Base-by-base conservation (phyloP, 306 rosid genomes). In the Castanopsis chinensis region DNA sequence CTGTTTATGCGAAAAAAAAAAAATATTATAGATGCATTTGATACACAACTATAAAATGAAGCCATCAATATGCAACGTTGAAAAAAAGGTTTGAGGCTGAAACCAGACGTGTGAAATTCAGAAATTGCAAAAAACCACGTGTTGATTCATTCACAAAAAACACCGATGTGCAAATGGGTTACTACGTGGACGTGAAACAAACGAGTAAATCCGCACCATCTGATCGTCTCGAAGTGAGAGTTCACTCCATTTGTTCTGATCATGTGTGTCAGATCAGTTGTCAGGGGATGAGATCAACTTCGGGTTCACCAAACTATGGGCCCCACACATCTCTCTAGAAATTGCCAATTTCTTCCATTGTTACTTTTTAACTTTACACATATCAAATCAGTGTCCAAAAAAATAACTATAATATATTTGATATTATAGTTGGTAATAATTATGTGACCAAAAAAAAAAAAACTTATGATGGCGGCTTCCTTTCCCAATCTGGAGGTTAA, bases 211-310 rank as follows among this genome's bases (percentile, higher is more conserved):
- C 76, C 25, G 41, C 49, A 65, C 45, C 17, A 64, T 35, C 54
- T 35, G 69, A 84, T 72, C 45, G 45, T 41, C 78, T 65, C 37
- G 73, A 68, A 56, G 78, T 84, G 84, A 51, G 85, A 81, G 64
- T 58, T 76, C 55, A 4, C 71, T 69, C 57, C 71, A 17, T 74
- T 43, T 72, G 54, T 80, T 71, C 55, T n/a, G 84, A 25, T 45
- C 33, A 45, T 52, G 77, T 63, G 83, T 86, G 77, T 67, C 72
- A 69, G 65, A 72, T 65, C 72, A 69, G 59, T 76, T 58, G 77
- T 75, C 72, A 80, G 76, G 69, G 7, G 67, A 57, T 3, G 60
- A 32, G 76, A 85, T 85, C 89, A 76, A 33, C 89, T 57, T 82
- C 65, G 86, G 69, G 79, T 67, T 82, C 86, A 76, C 82, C 80